These are phyloP conservation scores for Brachypodium distachyon DNA, from an alignment of 202 grass and related monocot species.

Conservation along the genomic window DNA sequence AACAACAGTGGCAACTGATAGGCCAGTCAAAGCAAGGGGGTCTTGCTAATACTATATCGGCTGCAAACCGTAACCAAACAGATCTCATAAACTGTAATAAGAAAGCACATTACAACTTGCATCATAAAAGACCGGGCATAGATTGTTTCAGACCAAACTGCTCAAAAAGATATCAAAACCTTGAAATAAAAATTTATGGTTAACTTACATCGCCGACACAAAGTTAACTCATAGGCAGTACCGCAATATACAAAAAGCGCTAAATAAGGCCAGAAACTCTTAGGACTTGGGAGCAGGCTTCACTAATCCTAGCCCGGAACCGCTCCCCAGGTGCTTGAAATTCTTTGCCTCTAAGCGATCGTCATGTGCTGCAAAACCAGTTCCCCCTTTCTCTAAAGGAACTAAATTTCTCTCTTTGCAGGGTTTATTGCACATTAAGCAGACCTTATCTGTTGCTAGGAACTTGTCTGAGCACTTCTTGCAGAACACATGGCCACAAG, in stretches of 20 bases:
- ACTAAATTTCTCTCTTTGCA: conserved; percentile 89
- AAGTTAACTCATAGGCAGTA: background rate
- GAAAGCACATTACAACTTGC: background rate
- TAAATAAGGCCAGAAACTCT: conserved; percentile 25
- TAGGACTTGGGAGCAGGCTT: conserved; percentile 59
- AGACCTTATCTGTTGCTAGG: conserved; percentile 62
- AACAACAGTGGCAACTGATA: background rate
- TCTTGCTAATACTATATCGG: background rate
- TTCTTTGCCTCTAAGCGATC: conserved; percentile 71
- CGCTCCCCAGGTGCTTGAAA: conserved; percentile 93
- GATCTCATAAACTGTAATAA: background rate
- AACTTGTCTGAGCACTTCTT: conserved; percentile 97
- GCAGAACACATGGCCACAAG: conserved; percentile 93
- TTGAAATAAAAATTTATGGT: conserved; percentile 19
- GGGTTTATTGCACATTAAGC: conserved; percentile 64
- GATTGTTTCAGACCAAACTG: background rate
- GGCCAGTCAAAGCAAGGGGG: background rate
- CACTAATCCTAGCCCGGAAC: conserved; percentile 80
- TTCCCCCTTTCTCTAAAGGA: conserved; percentile 87
- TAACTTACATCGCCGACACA: conserved; percentile 8
- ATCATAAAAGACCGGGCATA: background rate
- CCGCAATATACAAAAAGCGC: conserved; percentile 18
- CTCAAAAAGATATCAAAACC: background rate
- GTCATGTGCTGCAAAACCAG: conserved; percentile 72
- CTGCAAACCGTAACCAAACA: background rate